Evolutionary conservation across 352 stramenopile genomes (phyloP).

Genomic region (Pythium brachiatum): DNA sequence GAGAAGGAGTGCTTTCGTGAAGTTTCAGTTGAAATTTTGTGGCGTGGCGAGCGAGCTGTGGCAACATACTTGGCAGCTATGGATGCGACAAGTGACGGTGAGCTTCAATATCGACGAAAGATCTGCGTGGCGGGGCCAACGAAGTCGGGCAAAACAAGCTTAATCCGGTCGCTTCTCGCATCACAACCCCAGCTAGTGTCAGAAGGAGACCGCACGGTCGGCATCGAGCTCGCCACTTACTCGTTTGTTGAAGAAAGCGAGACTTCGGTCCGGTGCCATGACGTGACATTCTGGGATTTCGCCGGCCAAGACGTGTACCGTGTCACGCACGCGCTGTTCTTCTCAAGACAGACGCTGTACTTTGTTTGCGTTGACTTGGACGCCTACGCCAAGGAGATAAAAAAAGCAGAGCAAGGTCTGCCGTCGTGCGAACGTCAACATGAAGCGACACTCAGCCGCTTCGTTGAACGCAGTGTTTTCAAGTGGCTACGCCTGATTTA

Average conservation of each 20-base stretch:
- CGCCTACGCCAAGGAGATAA: neutral
- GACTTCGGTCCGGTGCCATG: neutral
- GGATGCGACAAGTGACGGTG: neutral
- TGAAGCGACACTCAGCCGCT: neutral
- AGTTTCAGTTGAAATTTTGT: slow-evolving; percentile 18
- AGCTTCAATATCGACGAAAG: slow-evolving; percentile 15
- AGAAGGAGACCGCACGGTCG: neutral
- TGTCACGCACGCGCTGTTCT: slow-evolving; percentile 9
- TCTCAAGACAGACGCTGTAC: slow-evolving; percentile 7
- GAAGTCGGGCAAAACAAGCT: neutral
- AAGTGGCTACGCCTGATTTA: slow-evolving; percentile 15
- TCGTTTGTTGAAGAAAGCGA: slow-evolving; percentile 13
- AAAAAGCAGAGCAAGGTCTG: neutral
- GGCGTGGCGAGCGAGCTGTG: slow-evolving; percentile 8
- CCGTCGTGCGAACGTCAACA: neutral
- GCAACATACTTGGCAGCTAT: slow-evolving; percentile 14
- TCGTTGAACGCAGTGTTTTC: slow-evolving; percentile 6
- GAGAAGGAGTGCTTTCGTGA: neutral
- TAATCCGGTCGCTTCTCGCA: neutral
- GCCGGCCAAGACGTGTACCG: slow-evolving; percentile 10
- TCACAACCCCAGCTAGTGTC: neutral
- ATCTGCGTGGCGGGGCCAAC: neutral
- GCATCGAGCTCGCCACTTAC: slow-evolving; percentile 4
- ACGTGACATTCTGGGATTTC: slow-evolving; percentile 17
- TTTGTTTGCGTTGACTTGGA: slow-evolving; percentile 10